Evolutionary conservation across 345 rosid species (phyloP), one percentile per base, ranked within the genome.

Genomic region (Bruguiera parviflora): DNA sequence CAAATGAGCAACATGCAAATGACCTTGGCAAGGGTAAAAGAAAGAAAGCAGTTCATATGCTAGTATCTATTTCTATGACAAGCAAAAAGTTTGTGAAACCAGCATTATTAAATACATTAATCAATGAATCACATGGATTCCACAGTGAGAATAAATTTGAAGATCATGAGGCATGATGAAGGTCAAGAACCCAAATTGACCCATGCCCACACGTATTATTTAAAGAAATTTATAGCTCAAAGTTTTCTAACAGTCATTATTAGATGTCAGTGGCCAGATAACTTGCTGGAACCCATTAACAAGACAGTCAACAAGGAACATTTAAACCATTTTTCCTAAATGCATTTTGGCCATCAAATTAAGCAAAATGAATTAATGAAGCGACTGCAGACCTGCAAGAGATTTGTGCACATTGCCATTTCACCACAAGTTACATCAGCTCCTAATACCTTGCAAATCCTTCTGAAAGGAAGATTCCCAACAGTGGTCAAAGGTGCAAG

Each of bases 351-450:
- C 60, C 43, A 33, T 39, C 29, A 28, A 28, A 27, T 18, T 46
- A 5, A 13, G 68, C 51, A 22, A 59, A 46, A 56, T 16, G 52
- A 49, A 19, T 20, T 43, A 51, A 58, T 1, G 22, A 57, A 33
- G 64, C 52, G 72, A 9, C 68, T 51, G 60, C 68, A 68, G 37
- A 94, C 97, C 96, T 91, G 96, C 86, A 94, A 85, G 63, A 94
- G 91, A 73, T 89, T 88, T 61, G 98, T 87, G 76, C 97, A 89
- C 96, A 92, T 89, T 47, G 99, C 99, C 99, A 94, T 94, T 85
- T 94, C 99, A 75, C 99, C 97, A 21, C 96, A 91, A 3, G 98
- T 91, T 67, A 89, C 77, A 81, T 92, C 99, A 61, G 93, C 97
- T 70, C 99, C 99, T 55, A 92, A 69, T 57, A 69, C 84, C 86